phyloP scores from a whole-genome alignment of 208 protist species.

The Acanthamoeba pearcei region DNA sequence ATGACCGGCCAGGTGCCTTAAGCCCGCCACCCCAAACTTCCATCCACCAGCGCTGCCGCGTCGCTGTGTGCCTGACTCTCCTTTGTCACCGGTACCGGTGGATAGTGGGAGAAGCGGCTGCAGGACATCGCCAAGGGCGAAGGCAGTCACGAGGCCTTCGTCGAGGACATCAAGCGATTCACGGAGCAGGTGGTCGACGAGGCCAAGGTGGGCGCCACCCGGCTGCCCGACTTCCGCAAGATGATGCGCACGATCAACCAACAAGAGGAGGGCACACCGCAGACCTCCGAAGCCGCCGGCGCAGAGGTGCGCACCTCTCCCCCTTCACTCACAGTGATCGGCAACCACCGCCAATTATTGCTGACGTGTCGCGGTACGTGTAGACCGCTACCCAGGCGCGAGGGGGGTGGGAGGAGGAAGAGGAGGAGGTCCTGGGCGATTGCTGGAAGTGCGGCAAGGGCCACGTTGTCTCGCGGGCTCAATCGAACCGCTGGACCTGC shows the following conservation, averaged over 20 bases:
- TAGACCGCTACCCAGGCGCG: background rate
- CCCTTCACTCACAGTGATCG: too few relatives aligned
- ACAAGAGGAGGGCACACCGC: background rate
- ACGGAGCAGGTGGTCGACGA: slow-evolving; percentile 17
- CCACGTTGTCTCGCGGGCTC: background rate
- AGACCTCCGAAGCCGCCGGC: background rate
- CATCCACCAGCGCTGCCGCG: background rate
- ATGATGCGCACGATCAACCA: slow-evolving; percentile 52
- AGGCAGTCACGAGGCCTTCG: slow-evolving; percentile 10
- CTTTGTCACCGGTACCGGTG: too few relatives aligned
- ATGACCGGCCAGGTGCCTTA: slow-evolving; percentile 42
- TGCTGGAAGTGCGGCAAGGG: slow-evolving; percentile 73
- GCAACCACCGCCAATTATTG: background rate
- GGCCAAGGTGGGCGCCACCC: slow-evolving; percentile 59
- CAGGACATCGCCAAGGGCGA: slow-evolving; percentile 56
- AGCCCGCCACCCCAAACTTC: background rate
- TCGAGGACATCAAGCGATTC: slow-evolving; percentile 72
- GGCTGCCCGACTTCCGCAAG: slow-evolving; percentile 25
- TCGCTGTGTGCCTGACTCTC: background rate
- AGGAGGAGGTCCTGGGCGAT: slow-evolving; percentile 29
- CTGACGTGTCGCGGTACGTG: background rate
- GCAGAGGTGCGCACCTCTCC: background rate
- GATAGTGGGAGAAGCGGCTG: slow-evolving; percentile 65
- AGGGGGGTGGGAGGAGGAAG: background rate
- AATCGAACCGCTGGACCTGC: slow-evolving; percentile 35